Evolutionary conservation across 306 rosid species (phyloP), one percentile per base, ranked within the genome.

Genomic region (Aeschynomene evenia): DNA sequence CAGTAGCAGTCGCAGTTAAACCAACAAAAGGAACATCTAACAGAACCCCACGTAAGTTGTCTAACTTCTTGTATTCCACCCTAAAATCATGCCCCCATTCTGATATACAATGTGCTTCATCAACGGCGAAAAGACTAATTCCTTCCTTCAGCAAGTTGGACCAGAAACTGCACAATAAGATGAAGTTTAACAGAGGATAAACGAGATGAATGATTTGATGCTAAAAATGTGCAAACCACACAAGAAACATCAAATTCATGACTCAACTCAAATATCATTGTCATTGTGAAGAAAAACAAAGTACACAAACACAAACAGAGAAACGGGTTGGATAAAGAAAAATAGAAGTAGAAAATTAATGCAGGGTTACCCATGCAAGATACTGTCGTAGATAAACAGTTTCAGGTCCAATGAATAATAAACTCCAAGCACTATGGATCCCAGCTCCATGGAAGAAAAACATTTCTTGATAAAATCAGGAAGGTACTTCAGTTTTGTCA

Each of bases 61-160:
- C 90, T 66, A 92, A 68, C 16, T 71, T 80, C 85, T 92, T 87
- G 90, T 92, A 92, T 43, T 87, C 96, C 60, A 84, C 85, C 89
- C 98, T 89, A 83, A 92, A 92, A 82, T 89, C 89, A 84, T 89
- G 92, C 60, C 98, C 98, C 98, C 98, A 92, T 74, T 89, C 95
- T 12, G 98, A 89, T 81, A 89, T 92, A 80, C 98, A 92, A 75
- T 92, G 98, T 42, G 98, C 96, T 77, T 89, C 98, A 72, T 92
- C 96, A 84, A 92, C 89, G 64, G 98, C 96, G 74, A 92, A 81
- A 76, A 89, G 86, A 79, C 86, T 87, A 76, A 92, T 83, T 45
- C 98, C 98, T 23, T 56, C 68, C 78, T 86, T 82, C 26, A 77
- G 90, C 85, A 92, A 85, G 43, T 92, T 92, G 53, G 88, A 85